Conservation (phyloP, 805 yeast species). For the Lachancea fermentati region DNA sequence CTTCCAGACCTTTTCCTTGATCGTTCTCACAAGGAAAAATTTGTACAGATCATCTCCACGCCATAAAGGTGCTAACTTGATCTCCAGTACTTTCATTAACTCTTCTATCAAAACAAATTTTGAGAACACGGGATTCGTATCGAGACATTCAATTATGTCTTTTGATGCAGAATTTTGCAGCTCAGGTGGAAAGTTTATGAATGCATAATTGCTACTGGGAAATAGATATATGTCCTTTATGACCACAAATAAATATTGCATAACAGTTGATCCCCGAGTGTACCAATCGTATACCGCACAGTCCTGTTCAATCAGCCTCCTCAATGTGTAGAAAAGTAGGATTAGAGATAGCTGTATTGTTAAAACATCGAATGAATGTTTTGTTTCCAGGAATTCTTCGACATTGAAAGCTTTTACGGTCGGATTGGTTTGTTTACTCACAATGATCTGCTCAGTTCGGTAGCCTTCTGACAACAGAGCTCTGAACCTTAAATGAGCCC, state of each 20-base stretch:
- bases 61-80: slow-evolving; percentile 25
- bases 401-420: slow-evolving; percentile 10
- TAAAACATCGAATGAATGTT: slow-evolving; percentile 14
- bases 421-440: slow-evolving; percentile 7
- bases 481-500: slow-evolving; percentile 22
- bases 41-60: slow-evolving; percentile 21
- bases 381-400: slow-evolving; percentile 13
- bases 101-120: slow-evolving; percentile 24
- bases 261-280: slow-evolving; percentile 28
- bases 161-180: slow-evolving; percentile 13
- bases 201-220: slow-evolving; percentile 14
- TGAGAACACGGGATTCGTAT: slow-evolving; percentile 11
- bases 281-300: slow-evolving; percentile 23
- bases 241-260: slow-evolving; percentile 28
- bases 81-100: slow-evolving; percentile 19
- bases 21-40: slow-evolving; percentile 19
- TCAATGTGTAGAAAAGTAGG: slow-evolving; percentile 20
- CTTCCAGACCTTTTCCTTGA: slow-evolving; percentile 26
- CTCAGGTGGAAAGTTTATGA: slow-evolving; percentile 4
- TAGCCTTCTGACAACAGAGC: slow-evolving; percentile 15
- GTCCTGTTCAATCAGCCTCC: slow-evolving; percentile 20
- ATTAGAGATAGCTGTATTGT: slow-evolving; percentile 20
- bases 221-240: slow-evolving; percentile 22
- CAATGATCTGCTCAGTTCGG: slow-evolving; percentile 13
- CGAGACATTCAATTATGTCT: slow-evolving; percentile 18